Evolutionary conservation across 805 yeast genomes (phyloP).

Genomic region (Hemisphaericaspora nanyangensis): DNA sequence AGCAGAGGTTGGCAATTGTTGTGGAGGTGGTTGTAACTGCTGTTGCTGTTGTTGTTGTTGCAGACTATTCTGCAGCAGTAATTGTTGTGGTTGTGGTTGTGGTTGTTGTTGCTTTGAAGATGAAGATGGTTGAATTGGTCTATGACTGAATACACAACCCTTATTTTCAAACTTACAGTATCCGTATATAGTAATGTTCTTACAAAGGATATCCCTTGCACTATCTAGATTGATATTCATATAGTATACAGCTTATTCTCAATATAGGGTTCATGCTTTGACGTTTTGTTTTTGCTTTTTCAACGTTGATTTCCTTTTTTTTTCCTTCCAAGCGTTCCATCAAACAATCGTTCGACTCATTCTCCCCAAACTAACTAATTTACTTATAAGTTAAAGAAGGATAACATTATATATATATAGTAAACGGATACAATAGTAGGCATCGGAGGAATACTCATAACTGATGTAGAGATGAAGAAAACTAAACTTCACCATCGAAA

Average conservation of each 20-base stretch:
- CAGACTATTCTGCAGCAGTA: too few species aligned
- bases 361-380: too few species aligned
- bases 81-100: slow-evolving; percentile 7
- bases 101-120: slow-evolving; percentile 5
- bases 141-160: slow-evolving; percentile 82
- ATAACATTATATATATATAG: too few species aligned
- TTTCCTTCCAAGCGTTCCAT: too few species aligned
- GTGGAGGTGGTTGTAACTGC: background rate
- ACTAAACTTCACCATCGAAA: too few species aligned
- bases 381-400: too few species aligned
- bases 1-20: background rate
- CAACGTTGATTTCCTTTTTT: too few species aligned
- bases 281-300: background rate
- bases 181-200: slow-evolving; percentile 82
- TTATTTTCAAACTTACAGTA: slow-evolving; percentile 83
- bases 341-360: too few species aligned
- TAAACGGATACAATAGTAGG: too few species aligned
- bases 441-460: too few species aligned
- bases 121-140: slow-evolving; percentile 12
- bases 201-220: slow-evolving; percentile 76
- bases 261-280: background rate
- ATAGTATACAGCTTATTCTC: background rate
- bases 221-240: slow-evolving; percentile 45
- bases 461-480: too few species aligned
- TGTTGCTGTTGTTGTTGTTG: slow-evolving; percentile 7